phyloP scores from a whole-genome alignment of 768 basidiomycete genomes.

The Rossbeevera mucosa region DNA sequence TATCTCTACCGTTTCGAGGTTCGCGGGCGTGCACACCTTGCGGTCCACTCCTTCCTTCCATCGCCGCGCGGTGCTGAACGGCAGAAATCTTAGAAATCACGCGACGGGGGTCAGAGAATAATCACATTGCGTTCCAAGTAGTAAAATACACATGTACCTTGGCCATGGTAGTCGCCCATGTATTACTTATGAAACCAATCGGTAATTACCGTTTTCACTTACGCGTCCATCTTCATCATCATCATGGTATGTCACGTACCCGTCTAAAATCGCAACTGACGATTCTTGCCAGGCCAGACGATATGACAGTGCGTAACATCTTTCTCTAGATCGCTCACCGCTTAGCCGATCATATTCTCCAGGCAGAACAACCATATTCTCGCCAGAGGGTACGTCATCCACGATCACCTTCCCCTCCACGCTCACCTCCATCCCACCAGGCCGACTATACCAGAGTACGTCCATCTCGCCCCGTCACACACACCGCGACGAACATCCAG shows the following conservation, averaged over 20 bases:
- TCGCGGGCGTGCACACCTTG: slow-evolving; percentile 89
- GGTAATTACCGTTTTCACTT: slow-evolving; percentile 10
- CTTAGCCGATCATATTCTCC: slow-evolving; percentile 28
- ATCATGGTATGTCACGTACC: slow-evolving; percentile 41
- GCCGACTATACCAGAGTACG: slow-evolving; percentile 95
- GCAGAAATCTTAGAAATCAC: too few relatives aligned
- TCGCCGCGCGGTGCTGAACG: too few relatives aligned
- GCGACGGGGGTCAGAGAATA: too few relatives aligned
- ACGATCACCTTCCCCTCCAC: slow-evolving; percentile 2
- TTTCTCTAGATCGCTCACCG: slow-evolving; percentile 8
- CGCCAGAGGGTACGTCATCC: slow-evolving; percentile 75
- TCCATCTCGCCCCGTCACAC: slow-evolving; percentile 1
- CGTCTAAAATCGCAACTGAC: not conserved
- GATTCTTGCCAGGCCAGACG: slow-evolving; percentile 62
- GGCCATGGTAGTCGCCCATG: too few relatives aligned
- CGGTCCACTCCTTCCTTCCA: slow-evolving; percentile 88
- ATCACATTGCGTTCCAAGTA: too few relatives aligned
- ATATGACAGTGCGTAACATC: slow-evolving; percentile 79
- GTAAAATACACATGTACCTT: too few relatives aligned
- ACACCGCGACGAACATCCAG: slow-evolving; percentile 1
- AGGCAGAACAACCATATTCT: slow-evolving; percentile 98
- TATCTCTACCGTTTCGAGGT: slow-evolving; percentile 80
- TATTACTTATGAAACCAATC: too few relatives aligned
- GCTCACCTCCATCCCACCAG: slow-evolving; percentile 38
- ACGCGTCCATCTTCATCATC: slow-evolving; percentile 16